These are phyloP conservation scores for Termitomyces sp. DNA, from an alignment of 768 basidiomycete genomes.

Conservation along the genomic window DNA sequence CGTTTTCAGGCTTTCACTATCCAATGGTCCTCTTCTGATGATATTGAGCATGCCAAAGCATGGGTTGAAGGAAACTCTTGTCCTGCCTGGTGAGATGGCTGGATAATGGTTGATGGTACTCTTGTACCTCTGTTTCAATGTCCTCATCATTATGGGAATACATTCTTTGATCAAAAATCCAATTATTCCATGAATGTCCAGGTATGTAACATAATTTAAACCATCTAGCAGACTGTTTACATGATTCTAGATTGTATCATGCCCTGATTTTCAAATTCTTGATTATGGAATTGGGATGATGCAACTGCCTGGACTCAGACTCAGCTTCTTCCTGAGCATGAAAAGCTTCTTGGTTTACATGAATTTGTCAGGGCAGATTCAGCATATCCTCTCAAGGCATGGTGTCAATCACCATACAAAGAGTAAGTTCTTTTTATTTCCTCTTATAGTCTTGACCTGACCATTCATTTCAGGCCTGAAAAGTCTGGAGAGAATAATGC, in stretches of 20 bases:
- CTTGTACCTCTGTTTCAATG: slow-evolving; percentile 12
- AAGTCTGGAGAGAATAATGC: neutral
- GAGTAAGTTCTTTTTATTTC: neutral
- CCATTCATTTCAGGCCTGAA: slow-evolving; percentile 10
- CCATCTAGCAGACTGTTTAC: too few species aligned
- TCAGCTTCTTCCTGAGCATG: slow-evolving; percentile 17
- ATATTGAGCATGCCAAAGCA: slow-evolving; percentile 11
- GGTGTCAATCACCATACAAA: slow-evolving; percentile 24
- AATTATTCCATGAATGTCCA: slow-evolving; percentile 32
- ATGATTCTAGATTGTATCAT: slow-evolving; percentile 10
- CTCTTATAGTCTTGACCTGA: slow-evolving; percentile 10
- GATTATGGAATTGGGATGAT: slow-evolving; percentile 30
- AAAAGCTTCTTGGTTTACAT: slow-evolving; percentile 9
- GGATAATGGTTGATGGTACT: slow-evolving; percentile 18
- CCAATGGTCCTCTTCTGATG: neutral
- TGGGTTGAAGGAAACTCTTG: slow-evolving; percentile 21
- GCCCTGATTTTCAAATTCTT: slow-evolving; percentile 20
- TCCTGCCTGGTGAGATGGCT: slow-evolving; percentile 18
- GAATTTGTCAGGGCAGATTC: slow-evolving; percentile 29
- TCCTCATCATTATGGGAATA: slow-evolving; percentile 27
- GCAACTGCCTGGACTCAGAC: slow-evolving; percentile 28
- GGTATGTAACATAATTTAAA: too few species aligned
- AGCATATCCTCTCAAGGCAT: slow-evolving; percentile 23
- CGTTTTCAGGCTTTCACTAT: neutral
- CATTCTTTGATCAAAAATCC: slow-evolving; percentile 34